Evolutionary conservation across 208 protist genomes (phyloP).

Genomic region (Acanthamoeba healyi): DNA sequence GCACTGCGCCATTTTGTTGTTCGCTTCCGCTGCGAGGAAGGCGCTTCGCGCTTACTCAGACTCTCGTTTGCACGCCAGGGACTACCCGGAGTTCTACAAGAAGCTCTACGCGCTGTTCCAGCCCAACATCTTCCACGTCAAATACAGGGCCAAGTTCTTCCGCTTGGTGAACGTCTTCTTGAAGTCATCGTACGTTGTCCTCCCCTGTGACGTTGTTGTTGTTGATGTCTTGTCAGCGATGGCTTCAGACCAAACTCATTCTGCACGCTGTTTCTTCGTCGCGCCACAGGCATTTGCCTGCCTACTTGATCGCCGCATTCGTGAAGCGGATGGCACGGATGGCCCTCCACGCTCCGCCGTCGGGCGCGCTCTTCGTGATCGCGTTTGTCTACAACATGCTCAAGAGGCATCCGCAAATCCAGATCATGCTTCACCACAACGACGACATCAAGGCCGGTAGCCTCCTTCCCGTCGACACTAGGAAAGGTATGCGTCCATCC

Average conservation of each 20-base stretch:
- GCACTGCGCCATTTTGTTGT: not conserved
- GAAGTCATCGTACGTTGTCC: conserved; percentile 53
- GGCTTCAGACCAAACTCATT: too few species aligned
- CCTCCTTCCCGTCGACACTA: conserved; percentile 45
- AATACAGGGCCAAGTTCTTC: conserved; percentile 85
- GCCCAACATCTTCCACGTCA: conserved; percentile 77
- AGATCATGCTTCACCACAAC: conserved; percentile 63
- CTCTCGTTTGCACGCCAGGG: conserved; percentile 48
- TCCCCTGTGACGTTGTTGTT: too few species aligned
- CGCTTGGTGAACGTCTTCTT: conserved; percentile 78
- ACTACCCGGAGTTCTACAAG: conserved; percentile 85
- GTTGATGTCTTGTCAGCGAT: not conserved
- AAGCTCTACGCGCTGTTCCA: conserved; percentile 80
- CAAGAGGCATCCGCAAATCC: conserved; percentile 58
- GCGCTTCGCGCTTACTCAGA: not conserved
- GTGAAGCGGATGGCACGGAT: conserved; percentile 82
- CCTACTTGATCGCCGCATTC: conserved; percentile 86
- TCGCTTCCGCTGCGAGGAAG: not conserved
- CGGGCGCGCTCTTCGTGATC: conserved; percentile 44
- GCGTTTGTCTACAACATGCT: conserved; percentile 78
- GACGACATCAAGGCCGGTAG: conserved; percentile 6
- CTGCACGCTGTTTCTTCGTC: not conserved
- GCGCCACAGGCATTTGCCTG: conserved; percentile 74
- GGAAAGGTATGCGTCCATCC: not conserved
- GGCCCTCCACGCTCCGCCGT: conserved; percentile 66